phyloP scores from a whole-genome alignment of 768 basidiomycete genomes.

The Pisolithus orientalis region DNA sequence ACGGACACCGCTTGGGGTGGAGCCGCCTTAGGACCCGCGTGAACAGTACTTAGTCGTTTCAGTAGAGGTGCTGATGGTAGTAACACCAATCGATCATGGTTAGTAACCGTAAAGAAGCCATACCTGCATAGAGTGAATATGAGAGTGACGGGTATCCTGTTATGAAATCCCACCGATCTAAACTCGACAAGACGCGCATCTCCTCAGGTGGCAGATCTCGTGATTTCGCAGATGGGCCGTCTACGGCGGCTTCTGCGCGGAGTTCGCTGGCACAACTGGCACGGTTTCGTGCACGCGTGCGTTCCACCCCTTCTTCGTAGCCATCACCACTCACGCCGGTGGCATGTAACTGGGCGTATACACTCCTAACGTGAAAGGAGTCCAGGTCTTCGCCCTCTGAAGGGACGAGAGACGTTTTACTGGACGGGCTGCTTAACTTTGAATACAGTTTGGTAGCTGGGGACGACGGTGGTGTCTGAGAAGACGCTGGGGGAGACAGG shows the following conservation, averaged over 20 bases:
- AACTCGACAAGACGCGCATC: conserved; percentile 57
- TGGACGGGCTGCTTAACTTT: conserved; percentile 33
- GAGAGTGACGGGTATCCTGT: not conserved
- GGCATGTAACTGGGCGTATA: conserved; percentile 85
- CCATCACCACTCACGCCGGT: conserved; percentile 94
- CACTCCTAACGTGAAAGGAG: conserved; percentile 75
- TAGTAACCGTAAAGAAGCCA: conserved; percentile 79
- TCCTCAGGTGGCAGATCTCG: conserved; percentile 70
- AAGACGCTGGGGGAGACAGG: conserved; percentile 23
- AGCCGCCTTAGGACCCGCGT: conserved; percentile 41
- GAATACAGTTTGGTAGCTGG: conserved; percentile 20
- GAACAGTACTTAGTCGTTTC: conserved; percentile 47
- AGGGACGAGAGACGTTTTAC: conserved; percentile 57
- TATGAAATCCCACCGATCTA: conserved; percentile 71
- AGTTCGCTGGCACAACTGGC: conserved; percentile 52
- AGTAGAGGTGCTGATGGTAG: conserved; percentile 56
- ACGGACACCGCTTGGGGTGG: conserved; percentile 42
- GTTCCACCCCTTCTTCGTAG: conserved; percentile 88
- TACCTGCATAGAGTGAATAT: conserved; percentile 48
- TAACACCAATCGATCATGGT: conserved; percentile 79
- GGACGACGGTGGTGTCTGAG: conserved; percentile 31
- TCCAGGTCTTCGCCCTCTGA: conserved; percentile 80
- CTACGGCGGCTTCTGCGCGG: conserved; percentile 49
- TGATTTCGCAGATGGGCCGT: conserved; percentile 53
- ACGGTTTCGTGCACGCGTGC: conserved; percentile 72